Conservation (phyloP, 495 filamentous ascomycete genomes). For the Tuber melanosporum region DNA sequence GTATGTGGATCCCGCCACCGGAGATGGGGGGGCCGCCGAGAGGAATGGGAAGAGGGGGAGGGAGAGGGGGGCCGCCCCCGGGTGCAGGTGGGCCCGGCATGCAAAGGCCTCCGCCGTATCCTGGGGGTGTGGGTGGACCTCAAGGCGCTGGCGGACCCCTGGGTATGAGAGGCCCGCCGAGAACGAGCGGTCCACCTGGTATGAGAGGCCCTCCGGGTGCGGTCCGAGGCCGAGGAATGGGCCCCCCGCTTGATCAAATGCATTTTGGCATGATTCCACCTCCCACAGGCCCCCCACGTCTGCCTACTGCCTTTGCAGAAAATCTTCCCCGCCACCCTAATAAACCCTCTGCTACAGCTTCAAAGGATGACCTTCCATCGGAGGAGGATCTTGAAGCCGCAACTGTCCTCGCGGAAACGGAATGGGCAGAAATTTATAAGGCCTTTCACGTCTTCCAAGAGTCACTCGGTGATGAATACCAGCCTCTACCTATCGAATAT, state of each 20-base stretch:
- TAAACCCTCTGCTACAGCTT: conserved; percentile 40
- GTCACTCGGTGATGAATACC: conserved; percentile 68
- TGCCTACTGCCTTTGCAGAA: conserved; percentile 54
- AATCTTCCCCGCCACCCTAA: conserved; percentile 38
- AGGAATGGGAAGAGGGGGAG: conserved; percentile 28
- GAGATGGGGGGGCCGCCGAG: conserved; percentile 46
- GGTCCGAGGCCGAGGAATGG: conserved; percentile 2
- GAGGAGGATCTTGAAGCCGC: conserved; percentile 54
- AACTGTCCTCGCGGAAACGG: conserved; percentile 62
- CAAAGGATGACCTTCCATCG: conserved; percentile 42
- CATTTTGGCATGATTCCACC: conserved; percentile 58
- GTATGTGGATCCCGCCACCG: conserved; percentile 54
- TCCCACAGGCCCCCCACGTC: conserved; percentile 46
- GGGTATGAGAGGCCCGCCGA: conserved; percentile 11
- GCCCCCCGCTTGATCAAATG: conserved; percentile 8
- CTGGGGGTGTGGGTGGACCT: conserved; percentile 33
- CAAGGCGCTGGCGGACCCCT: conserved; percentile 15
- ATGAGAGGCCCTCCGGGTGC: conserved; percentile 32
- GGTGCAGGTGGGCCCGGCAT: conserved; percentile 9
- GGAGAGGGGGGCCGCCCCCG: conserved; percentile 27
- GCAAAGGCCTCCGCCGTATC: conserved; percentile 10
- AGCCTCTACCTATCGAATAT: conserved; percentile 67
- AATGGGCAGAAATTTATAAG: conserved; percentile 69
- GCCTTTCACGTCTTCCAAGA: conserved; percentile 62
- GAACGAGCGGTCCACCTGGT: not conserved